Percentiles rank a stretch among this genome's conserved stretches.
phyloP scores from a whole-genome alignment of 345 rosid species.

The Boechera divaricarpa region DNA sequence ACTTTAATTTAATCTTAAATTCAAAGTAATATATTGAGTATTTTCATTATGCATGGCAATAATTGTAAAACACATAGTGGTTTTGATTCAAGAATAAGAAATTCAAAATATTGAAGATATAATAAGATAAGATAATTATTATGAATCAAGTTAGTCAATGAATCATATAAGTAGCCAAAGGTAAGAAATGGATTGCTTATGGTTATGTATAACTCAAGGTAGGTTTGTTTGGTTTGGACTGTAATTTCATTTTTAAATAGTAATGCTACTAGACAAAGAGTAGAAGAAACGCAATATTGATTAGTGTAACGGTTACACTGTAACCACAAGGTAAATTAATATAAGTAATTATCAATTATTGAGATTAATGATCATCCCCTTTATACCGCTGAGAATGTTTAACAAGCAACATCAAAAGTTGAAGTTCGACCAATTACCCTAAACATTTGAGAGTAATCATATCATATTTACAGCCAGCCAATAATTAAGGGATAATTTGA shows the following conservation, averaged over 20 bases:
- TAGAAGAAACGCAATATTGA: conserved; percentile 32
- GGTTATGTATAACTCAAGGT: conserved; percentile 27
- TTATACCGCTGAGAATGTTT: conserved; percentile 5
- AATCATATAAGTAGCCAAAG: conserved; percentile 34
- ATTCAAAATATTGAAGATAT: conserved; percentile 8
- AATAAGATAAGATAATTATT: conserved; percentile 16
- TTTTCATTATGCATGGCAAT: conserved; percentile 31
- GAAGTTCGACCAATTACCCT: neutral
- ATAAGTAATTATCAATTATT: neutral
- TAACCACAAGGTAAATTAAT: conserved; percentile 21
- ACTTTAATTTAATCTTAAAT: conserved; percentile 5
- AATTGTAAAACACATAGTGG: conserved; percentile 15
- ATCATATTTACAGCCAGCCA: conserved; percentile 1
- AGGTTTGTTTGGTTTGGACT: conserved; percentile 43
- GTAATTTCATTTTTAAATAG: conserved; percentile 15
- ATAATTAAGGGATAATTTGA: conserved; percentile 19
- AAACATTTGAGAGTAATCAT: neutral
- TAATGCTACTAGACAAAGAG: conserved; percentile 22
- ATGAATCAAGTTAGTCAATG: conserved; percentile 29
- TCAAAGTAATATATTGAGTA: conserved; percentile 24
- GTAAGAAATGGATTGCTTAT: conserved; percentile 36
- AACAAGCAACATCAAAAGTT: conserved; percentile 25
- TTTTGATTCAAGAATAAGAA: conserved; percentile 16
- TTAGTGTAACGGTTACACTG: neutral
- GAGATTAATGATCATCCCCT: neutral